Conservation (phyloP, 768 basidiomycete species). For the Asterophora lycoperdoides region DNA sequence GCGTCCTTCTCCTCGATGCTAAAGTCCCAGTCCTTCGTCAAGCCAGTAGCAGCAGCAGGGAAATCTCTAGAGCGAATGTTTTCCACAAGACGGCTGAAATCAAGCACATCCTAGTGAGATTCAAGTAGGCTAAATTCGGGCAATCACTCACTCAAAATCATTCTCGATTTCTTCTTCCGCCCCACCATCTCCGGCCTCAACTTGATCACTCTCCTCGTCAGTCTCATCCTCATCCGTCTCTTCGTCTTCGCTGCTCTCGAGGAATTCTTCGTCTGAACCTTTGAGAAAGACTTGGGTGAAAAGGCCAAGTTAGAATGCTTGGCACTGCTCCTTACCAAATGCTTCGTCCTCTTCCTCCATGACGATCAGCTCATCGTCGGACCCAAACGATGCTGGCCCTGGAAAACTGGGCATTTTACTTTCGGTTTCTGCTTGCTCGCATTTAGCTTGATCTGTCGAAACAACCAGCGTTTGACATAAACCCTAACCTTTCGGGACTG, state of each 20-base stretch:
- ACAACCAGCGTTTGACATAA: neutral
- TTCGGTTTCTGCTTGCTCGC: neutral
- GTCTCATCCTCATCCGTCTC: constrained; percentile 12
- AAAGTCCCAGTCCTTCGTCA: constrained; percentile 73
- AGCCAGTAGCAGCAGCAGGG: constrained; percentile 33
- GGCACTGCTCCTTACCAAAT: constrained; percentile 11
- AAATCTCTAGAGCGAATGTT: constrained; percentile 56
- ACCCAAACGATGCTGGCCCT: constrained; percentile 3
- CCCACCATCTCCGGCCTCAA: constrained; percentile 22
- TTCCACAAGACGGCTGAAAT: constrained; percentile 64
- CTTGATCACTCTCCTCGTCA: constrained; percentile 15
- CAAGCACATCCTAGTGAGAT: neutral
- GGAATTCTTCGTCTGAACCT: constrained; percentile 10
- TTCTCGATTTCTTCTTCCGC: constrained; percentile 51
- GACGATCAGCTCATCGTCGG: constrained; percentile 16
- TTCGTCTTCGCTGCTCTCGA: constrained; percentile 7
- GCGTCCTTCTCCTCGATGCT: constrained; percentile 62
- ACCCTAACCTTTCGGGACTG: constrained; percentile 8
- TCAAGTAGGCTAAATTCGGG: neutral
- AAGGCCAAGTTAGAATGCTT: neutral
- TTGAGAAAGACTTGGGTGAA: neutral
- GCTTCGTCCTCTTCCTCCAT: constrained; percentile 19
- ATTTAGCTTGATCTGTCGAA: neutral
- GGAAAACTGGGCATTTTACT: neutral
- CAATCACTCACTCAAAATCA: constrained; percentile 48